Percentiles rank a stretch among this genome's conserved stretches.
Evolutionary conservation across 768 basidiomycete genomes (phyloP).

Genomic region (Albatrellus ellisii): DNA sequence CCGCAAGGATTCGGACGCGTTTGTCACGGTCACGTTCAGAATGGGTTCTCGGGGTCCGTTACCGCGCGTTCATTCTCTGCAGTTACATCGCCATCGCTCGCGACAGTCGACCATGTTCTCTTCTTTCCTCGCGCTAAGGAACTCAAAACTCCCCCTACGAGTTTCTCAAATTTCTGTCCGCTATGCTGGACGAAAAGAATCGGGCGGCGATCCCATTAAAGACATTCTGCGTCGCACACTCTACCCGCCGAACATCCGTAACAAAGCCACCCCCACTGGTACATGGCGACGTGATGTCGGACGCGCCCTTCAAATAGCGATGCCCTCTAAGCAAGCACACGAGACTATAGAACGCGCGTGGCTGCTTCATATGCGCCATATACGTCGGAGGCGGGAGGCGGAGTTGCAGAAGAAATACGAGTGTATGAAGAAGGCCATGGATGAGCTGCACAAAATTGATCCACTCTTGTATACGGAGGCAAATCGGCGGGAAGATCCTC

Average conservation of each 20-base stretch:
- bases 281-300: constrained; percentile 76
- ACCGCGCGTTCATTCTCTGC: too few relatives aligned
- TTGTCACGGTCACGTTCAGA: too few relatives aligned
- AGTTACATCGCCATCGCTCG: too few relatives aligned
- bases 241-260: constrained; percentile 68
- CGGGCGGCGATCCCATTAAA: constrained; percentile 41
- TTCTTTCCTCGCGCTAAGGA: constrained; percentile 24
- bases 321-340: constrained; percentile 82
- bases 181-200: constrained; percentile 24
- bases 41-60: too few relatives aligned
- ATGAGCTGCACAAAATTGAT: constrained; percentile 52
- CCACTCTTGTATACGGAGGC: constrained; percentile 51
- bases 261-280: constrained; percentile 62
- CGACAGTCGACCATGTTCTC: constrained; percentile 32
- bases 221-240: constrained; percentile 68
- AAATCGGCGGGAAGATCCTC: constrained; percentile 64
- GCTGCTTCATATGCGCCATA: constrained; percentile 65
- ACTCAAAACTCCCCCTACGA: constrained; percentile 22
- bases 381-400: constrained; percentile 53
- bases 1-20: too few relatives aligned
- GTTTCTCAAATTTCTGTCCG: constrained; percentile 25
- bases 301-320: constrained; percentile 65
- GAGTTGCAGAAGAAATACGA: constrained; percentile 69
- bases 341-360: constrained; percentile 88
- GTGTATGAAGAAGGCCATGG: constrained; percentile 78